phyloP scores from a whole-genome alignment of 164 flowering plant genomes.

The Platanus orientalis region DNA sequence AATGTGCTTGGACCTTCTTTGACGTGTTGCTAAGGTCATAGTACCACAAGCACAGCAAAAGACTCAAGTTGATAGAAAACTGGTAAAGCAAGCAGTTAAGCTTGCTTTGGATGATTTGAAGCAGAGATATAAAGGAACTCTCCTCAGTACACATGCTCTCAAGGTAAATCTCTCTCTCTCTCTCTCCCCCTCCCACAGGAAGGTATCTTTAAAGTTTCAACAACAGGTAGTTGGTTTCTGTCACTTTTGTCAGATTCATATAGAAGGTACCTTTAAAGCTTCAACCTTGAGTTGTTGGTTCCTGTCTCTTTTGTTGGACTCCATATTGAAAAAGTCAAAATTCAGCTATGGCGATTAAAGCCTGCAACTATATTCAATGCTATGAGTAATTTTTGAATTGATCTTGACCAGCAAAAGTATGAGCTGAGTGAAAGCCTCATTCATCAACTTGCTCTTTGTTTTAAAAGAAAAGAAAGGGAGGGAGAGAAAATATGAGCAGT shows the following conservation, averaged over 20 bases:
- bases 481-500: too few species aligned
- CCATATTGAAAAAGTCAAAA: too few species aligned
- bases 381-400: too few species aligned
- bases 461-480: too few species aligned
- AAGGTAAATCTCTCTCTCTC: constrained; percentile 48
- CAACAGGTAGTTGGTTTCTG: not conserved
- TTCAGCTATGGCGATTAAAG: too few species aligned
- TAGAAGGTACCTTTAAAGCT: too few species aligned
- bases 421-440: too few species aligned
- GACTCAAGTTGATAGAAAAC: constrained; percentile 33
- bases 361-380: too few species aligned
- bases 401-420: too few species aligned
- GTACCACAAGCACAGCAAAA: constrained; percentile 25
- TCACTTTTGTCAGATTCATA: not conserved
- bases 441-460: too few species aligned
- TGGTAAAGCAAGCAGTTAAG: constrained; percentile 59
- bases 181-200: not conserved
- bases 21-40: constrained; percentile 36
- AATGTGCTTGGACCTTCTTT: constrained; percentile 31
- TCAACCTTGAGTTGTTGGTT: too few species aligned
- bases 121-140: constrained; percentile 54
- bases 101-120: constrained; percentile 74
- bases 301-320: too few species aligned
- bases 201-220: not conserved
- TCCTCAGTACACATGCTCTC: constrained; percentile 65